Conservation (phyloP, 1,284 basidiomycete species). For the Ustilago shanxiensis region DNA sequence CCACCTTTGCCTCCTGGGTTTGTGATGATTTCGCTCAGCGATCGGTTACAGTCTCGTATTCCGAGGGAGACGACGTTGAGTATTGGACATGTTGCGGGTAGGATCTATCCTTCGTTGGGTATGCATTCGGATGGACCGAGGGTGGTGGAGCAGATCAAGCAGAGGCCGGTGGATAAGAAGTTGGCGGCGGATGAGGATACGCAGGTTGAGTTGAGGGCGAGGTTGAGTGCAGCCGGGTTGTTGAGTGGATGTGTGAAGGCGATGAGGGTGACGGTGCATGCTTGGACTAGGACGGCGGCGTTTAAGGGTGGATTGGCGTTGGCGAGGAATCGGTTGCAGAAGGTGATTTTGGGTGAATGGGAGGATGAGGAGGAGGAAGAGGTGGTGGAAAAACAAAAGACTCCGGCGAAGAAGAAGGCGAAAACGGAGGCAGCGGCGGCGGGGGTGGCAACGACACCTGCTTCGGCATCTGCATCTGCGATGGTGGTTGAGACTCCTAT, state of each 20-base stretch:
- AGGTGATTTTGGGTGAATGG: constrained; percentile 15
- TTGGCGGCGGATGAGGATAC: constrained; percentile 45
- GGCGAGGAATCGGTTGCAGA: constrained; percentile 12
- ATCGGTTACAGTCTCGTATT: constrained; percentile 25
- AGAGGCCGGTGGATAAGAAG: constrained; percentile 20
- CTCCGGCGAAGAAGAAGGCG: constrained; percentile 22
- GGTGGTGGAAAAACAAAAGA: constrained; percentile 9
- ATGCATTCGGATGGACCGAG: constrained; percentile 49
- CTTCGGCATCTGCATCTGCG: too few relatives aligned
- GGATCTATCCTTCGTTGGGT: constrained; percentile 47
- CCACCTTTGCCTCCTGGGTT: constrained; percentile 44
- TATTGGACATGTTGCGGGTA: constrained; percentile 36
- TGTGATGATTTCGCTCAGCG: constrained; percentile 45
- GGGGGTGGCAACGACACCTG: too few relatives aligned
- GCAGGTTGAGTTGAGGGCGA: constrained; percentile 37
- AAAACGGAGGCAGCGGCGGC: constrained; percentile 1
- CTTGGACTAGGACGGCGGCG: constrained; percentile 25
- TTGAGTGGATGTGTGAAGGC: constrained; percentile 50
- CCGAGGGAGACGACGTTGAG: constrained; percentile 38
- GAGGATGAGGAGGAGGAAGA: constrained; percentile 11
- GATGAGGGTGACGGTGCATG: constrained; percentile 28
- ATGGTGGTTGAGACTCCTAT: not conserved
- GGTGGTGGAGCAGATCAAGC: constrained; percentile 41
- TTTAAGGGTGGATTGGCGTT: constrained; percentile 25
- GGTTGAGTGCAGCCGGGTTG: constrained; percentile 41